Evolutionary conservation across 352 stramenopile species (phyloP).

Genomic region (Pythium scleroteichum): DNA sequence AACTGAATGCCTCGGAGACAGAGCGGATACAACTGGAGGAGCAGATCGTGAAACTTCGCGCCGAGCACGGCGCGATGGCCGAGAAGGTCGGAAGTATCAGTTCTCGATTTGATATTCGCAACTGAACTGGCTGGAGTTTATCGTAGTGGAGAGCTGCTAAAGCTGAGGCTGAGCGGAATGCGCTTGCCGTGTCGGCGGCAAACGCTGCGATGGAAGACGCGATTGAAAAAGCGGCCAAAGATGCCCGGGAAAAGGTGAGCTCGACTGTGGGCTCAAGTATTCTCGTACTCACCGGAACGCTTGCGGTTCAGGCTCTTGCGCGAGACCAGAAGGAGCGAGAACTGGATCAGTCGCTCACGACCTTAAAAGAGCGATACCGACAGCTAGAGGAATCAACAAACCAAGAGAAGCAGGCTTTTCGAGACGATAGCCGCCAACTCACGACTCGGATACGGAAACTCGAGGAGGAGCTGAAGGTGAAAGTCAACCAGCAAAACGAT

Average conservation of each 20-base stretch:
- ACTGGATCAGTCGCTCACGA: slow-evolving; percentile 4
- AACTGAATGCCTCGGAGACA: slow-evolving; percentile 19
- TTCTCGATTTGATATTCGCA: too few relatives aligned
- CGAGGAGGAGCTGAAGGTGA: slow-evolving; percentile 18
- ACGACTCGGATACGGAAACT: slow-evolving; percentile 13
- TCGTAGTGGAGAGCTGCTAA: background rate
- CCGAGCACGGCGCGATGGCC: background rate
- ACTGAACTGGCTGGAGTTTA: background rate
- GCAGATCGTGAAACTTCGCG: background rate
- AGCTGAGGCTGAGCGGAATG: slow-evolving; percentile 4
- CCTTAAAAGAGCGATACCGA: slow-evolving; percentile 11
- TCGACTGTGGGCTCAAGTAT: too few relatives aligned
- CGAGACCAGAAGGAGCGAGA: background rate
- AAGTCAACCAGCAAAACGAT: background rate
- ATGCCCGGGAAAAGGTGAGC: background rate
- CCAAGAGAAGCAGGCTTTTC: slow-evolving; percentile 15
- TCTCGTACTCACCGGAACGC: background rate
- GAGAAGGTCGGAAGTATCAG: slow-evolving; percentile 5
- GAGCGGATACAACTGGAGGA: slow-evolving; percentile 18
- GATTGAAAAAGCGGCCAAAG: background rate
- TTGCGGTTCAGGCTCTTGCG: background rate
- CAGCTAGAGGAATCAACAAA: slow-evolving; percentile 2
- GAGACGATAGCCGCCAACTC: slow-evolving; percentile 10
- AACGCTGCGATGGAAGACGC: slow-evolving; percentile 1
- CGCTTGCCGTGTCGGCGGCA: background rate